Evolutionary conservation across 805 yeast genomes (phyloP).

Genomic region (Millerozyma miso): DNA sequence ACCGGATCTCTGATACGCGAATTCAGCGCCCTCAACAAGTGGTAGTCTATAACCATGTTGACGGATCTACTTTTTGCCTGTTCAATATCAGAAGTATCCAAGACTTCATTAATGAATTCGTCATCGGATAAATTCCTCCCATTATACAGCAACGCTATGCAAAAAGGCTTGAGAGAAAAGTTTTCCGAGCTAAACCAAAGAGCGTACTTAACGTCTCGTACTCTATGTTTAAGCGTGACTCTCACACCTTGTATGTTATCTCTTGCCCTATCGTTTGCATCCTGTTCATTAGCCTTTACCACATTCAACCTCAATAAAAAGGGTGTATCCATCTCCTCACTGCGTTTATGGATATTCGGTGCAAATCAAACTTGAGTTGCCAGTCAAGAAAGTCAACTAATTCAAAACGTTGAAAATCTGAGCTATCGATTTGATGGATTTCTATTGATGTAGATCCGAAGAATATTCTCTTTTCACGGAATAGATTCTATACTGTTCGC

Average conservation of each 20-base stretch:
- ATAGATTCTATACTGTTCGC: not conserved
- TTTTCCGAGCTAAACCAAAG: slow-evolving; percentile 27
- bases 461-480: not conserved
- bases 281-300: slow-evolving; percentile 4
- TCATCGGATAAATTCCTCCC: slow-evolving; percentile 10
- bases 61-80: slow-evolving; percentile 4
- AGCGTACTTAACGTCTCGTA: slow-evolving; percentile 21
- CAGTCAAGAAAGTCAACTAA: no score
- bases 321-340: slow-evolving; percentile 15
- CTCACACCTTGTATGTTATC: slow-evolving; percentile 10
- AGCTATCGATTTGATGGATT: no score
- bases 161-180: slow-evolving; percentile 21
- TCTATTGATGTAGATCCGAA: no score
- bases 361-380: no score
- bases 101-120: slow-evolving; percentile 10
- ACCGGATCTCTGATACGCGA: slow-evolving; percentile 23
- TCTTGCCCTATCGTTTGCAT: not conserved
- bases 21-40: slow-evolving; percentile 13
- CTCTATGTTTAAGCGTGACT: slow-evolving; percentile 21
- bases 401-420: no score
- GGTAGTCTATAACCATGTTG: slow-evolving; percentile 20
- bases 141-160: slow-evolving; percentile 12
- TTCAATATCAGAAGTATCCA: slow-evolving; percentile 6
- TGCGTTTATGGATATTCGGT: not conserved
- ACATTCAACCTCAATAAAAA: slow-evolving; percentile 13